A percentile compares a stretch with the other conserved stretches of the same genome.
Conservation (phyloP, 257 asterid genomes). For the Nemophila menziesii region DNA sequence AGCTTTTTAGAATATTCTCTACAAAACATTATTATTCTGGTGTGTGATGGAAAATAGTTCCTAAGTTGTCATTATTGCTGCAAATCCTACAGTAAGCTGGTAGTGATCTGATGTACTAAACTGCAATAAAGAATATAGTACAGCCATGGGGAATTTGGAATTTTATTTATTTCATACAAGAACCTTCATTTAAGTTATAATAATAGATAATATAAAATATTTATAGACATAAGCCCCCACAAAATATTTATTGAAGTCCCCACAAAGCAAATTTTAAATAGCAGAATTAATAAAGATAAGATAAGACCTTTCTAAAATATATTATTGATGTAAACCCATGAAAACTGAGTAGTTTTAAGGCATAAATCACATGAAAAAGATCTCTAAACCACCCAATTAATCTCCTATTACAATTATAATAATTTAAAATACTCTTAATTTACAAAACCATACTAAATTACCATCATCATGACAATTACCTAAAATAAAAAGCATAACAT, state of each 20-base stretch:
- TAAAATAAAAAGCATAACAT: not conserved
- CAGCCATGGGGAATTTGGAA: not conserved
- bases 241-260: not conserved
- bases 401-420: too few species aligned
- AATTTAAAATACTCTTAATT: too few species aligned
- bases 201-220: not conserved
- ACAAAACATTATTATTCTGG: too few species aligned
- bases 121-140: too few species aligned
- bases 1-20: too few species aligned
- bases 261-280: not conserved
- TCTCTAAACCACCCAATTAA: not conserved
- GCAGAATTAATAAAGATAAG: not conserved
- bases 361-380: not conserved
- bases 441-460: not conserved
- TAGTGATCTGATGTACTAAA: too few species aligned
- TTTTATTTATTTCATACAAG: too few species aligned
- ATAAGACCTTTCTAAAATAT: not conserved
- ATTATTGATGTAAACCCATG: not conserved
- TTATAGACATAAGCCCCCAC: not conserved
- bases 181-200: too few species aligned
- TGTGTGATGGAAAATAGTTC: too few species aligned
- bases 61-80: too few species aligned
- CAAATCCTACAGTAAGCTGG: too few species aligned
- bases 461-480: too few species aligned
- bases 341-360: not conserved